A percentile compares a stretch with the other conserved stretches of the same genome.
phyloP scores from a whole-genome alignment of 2,329 filamentous ascomycete species.

The Cladophialophora immunda region DNA sequence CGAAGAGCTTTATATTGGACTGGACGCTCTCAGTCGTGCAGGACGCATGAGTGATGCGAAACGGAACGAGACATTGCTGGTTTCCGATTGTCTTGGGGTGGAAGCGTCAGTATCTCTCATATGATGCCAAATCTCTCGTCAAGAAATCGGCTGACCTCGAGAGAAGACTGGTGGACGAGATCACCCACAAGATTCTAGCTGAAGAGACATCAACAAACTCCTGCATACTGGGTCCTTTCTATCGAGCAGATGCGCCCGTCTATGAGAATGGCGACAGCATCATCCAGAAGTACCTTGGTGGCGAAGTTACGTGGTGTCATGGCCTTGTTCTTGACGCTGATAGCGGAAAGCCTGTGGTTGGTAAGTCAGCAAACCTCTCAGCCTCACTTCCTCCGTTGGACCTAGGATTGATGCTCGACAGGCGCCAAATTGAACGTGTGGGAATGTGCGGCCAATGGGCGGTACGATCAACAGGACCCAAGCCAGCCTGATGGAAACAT shows the following conservation, averaged over 20 bases:
- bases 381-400: not conserved
- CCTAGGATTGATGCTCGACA: conserved; percentile 41
- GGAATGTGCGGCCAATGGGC: conserved; percentile 76
- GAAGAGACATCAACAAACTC: conserved; percentile 61
- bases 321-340: conserved; percentile 65
- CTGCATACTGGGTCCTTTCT: conserved; percentile 86
- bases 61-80: conserved; percentile 73
- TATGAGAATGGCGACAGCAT: conserved; percentile 53
- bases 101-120: not conserved
- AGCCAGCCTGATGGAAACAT: conserved; percentile 76
- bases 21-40: conserved; percentile 61
- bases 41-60: conserved; percentile 78
- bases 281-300: conserved; percentile 56
- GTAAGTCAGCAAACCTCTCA: not conserved
- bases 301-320: conserved; percentile 69
- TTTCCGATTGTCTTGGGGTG: conserved; percentile 63
- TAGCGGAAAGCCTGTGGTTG: conserved; percentile 67
- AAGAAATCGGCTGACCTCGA: not conserved
- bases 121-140: not conserved
- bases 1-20: conserved; percentile 69
- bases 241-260: conserved; percentile 51
- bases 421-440: conserved; percentile 76
- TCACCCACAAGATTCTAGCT: not conserved
- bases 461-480: conserved; percentile 77
- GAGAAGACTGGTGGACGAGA: not conserved